Base-by-base conservation (phyloP, 495 filamentous ascomycete species). In the Daldinia childiae region DNA sequence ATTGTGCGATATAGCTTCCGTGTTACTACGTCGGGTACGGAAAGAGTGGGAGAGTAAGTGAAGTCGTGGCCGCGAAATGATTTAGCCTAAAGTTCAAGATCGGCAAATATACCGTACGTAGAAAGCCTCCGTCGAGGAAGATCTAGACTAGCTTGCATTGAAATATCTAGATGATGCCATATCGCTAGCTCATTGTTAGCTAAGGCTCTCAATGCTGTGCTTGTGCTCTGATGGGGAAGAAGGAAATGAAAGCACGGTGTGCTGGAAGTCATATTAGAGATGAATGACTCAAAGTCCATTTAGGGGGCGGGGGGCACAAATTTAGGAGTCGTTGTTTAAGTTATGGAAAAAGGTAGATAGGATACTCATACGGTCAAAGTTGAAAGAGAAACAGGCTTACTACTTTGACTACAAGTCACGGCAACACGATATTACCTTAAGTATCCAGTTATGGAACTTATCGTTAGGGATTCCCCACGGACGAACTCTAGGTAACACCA, bases 71-170 rank as follows among this genome's bases (percentile, higher is more conserved):
- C 19, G 7, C 59, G 58, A 48, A 14, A 24, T n/a, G 11, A 71
- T 71, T 71, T 71, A 71, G 69, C 69, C 69, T 71, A 67, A 67
- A 67, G 62, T 21, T 63, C 39, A 24, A 8, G 1, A 21, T n/a
- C 63, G 63, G 63, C 59, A 67, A 51, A 41, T 59, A 26, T 34
- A 48, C 61, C 32, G 1, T 45, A 45, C 32, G 7, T 19, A 29
- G 9, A 5, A 17, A 34, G 15, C 3, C 15, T 14, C 17, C 27
- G 7, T n/a, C 3, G 54, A 36, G 1, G 19, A 57, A 15, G 30
- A 30, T 57, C 30, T 3, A 57, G 54, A 21, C 27, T 19, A 21
- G 34, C 34, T 57, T n/a, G 30, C 8, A 17, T 17, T 12, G 1
- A 19, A 57, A 21, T 15, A 32, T 24, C 8, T 57, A 14, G 17